phyloP scores from a whole-genome alignment of 768 basidiomycete species.

The Trametes coccinea region DNA sequence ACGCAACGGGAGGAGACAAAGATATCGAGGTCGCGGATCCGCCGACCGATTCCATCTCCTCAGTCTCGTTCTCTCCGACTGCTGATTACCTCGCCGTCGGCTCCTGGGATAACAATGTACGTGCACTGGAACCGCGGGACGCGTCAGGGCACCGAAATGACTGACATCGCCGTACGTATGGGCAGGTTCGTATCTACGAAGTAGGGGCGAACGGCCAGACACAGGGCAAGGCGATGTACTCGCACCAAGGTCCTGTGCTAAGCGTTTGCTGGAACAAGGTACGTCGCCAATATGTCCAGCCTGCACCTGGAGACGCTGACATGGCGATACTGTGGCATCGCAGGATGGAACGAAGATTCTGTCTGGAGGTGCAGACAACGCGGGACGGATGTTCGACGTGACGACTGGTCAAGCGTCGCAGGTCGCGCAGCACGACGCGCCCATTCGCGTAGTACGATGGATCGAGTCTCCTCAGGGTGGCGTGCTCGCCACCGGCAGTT shows the following conservation, averaged over 20 bases:
- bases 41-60: conserved; percentile 85
- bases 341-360: conserved; percentile 91
- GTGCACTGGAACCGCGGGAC: conserved; percentile 24
- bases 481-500: conserved; percentile 89
- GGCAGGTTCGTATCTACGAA: conserved; percentile 89
- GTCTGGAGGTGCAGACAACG: conserved; percentile 94
- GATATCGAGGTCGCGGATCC: conserved; percentile 82
- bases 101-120: conserved; percentile 91
- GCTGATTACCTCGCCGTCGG: conserved; percentile 91
- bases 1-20: conserved; percentile 51
- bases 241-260: conserved; percentile 88
- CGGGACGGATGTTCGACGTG: conserved; percentile 91
- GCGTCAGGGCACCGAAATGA: not conserved
- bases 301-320: not conserved
- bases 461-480: conserved; percentile 73
- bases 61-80: conserved; percentile 78
- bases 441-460: conserved; percentile 81
- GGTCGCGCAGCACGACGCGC: conserved; percentile 89
- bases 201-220: conserved; percentile 78
- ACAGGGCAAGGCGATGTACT: conserved; percentile 88
- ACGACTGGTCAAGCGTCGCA: conserved; percentile 78
- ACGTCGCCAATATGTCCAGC: conserved; percentile 26
- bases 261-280: conserved; percentile 92
- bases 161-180: not conserved
- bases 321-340: not conserved